Evolutionary conservation across 345 rosid genomes (phyloP).

Genomic region (Pugionium dolabratum): DNA sequence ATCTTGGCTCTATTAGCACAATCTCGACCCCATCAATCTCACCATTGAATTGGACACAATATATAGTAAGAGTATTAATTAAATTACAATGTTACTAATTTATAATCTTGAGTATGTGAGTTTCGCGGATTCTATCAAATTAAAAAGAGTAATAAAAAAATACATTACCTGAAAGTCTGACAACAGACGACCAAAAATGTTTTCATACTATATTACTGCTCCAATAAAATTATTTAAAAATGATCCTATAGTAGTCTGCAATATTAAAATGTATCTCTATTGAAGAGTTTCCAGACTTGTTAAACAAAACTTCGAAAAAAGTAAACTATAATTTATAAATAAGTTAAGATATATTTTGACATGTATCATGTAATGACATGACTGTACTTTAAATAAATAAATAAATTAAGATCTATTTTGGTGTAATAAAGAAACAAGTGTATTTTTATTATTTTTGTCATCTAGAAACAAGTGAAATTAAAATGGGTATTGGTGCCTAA

Average conservation of each 20-base stretch:
- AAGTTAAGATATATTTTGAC: background rate
- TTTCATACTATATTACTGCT: conserved; percentile 17
- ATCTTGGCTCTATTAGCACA: conserved; percentile 30
- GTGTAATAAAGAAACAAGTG: conserved; percentile 13
- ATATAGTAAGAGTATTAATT: background rate
- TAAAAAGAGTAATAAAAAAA: background rate
- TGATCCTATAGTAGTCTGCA: background rate
- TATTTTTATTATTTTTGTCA: too few relatives aligned
- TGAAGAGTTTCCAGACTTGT: background rate
- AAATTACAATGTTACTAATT: background rate
- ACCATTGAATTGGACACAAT: background rate
- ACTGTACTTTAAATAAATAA: too few relatives aligned
- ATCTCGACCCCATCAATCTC: conserved; percentile 33
- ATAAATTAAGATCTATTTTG: too few relatives aligned
- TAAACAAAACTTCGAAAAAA: background rate
- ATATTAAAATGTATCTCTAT: background rate
- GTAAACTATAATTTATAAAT: background rate
- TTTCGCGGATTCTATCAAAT: background rate
- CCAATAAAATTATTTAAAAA: background rate
- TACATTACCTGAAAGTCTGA: conserved; percentile 25
- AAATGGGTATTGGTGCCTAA: conserved; percentile 12
- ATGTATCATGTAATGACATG: too few relatives aligned
- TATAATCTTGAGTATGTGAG: background rate
- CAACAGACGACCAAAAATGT: conserved; percentile 17
- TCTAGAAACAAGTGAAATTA: too few relatives aligned